phyloP scores from a whole-genome alignment of 2,329 filamentous ascomycete species.

The Malbranchea cinnamomea region DNA sequence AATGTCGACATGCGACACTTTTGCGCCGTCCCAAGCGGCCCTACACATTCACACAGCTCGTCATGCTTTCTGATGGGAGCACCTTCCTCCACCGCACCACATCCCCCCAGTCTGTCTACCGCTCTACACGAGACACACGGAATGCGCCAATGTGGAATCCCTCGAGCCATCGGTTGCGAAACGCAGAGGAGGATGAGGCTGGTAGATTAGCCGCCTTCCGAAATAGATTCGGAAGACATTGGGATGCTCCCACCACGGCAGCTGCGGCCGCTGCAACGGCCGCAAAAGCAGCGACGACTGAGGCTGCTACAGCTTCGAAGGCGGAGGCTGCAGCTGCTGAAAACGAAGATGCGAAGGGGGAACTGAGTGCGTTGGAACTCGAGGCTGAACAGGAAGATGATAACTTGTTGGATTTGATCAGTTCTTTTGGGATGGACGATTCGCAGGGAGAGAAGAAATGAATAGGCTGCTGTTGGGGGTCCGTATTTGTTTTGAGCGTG shows the following conservation, averaged over 20 bases:
- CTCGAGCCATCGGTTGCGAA: conserved; percentile 60
- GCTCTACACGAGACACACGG: conserved; percentile 63
- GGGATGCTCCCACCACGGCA: conserved; percentile 45
- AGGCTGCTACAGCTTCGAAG: conserved; percentile 12
- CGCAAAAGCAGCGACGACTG: conserved; percentile 10
- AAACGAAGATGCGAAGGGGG: conserved; percentile 26
- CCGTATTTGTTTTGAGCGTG: background rate
- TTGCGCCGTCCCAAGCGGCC: conserved; percentile 78
- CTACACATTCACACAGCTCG: conserved; percentile 93
- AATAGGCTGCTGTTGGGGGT: conserved; percentile 11
- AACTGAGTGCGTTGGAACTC: conserved; percentile 19
- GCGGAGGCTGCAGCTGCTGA: conserved; percentile 18
- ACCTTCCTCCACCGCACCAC: conserved; percentile 46
- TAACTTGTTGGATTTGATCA: conserved; percentile 43
- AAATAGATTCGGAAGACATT: conserved; percentile 66
- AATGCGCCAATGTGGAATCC: conserved; percentile 92
- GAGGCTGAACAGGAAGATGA: conserved; percentile 33
- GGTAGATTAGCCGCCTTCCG: conserved; percentile 78
- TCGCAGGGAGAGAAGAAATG: conserved; percentile 23
- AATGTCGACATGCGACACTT: conserved; percentile 70
- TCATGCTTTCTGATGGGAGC: conserved; percentile 81
- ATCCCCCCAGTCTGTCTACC: conserved; percentile 41
- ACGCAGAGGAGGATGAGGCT: conserved; percentile 89
- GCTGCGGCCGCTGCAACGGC: conserved; percentile 17
- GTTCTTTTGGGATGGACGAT: conserved; percentile 32